These are phyloP conservation scores for Pleoardoris graminearum DNA, from an alignment of 2,329 filamentous ascomycete species.

Conservation along the genomic window DNA sequence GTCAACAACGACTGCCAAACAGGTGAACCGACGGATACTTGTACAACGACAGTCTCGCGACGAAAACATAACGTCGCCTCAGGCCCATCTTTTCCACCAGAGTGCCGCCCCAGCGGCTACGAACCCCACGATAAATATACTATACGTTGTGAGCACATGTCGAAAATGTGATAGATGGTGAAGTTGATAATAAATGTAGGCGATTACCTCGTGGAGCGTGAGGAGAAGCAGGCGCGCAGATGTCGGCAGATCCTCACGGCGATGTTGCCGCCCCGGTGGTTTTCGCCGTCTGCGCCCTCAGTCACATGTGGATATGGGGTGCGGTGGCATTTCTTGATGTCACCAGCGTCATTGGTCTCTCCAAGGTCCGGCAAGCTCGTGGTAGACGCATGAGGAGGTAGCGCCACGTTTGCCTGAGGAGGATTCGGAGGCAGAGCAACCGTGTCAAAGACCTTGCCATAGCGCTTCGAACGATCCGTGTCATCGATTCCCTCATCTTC, in stretches of 20 bases:
- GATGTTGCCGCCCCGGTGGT: neutral
- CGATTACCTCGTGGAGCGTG: neutral
- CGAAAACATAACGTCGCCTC: neutral
- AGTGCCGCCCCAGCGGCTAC: conserved; percentile 1
- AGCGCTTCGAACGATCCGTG: neutral
- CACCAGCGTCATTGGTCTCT: neutral
- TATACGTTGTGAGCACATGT: conserved; percentile 1
- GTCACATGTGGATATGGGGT: neutral
- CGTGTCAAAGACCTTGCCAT: neutral
- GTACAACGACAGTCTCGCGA: neutral
- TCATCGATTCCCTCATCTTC: neutral
- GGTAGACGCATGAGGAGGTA: neutral
- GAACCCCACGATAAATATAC: neutral
- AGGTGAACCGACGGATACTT: no score
- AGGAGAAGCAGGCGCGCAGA: neutral
- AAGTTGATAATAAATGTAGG: neutral
- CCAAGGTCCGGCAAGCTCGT: neutral
- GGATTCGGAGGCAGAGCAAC: neutral
- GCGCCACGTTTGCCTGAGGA: neutral
- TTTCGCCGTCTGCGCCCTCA: neutral
- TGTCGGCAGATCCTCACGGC: neutral
- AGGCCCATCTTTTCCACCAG: neutral
- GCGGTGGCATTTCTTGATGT: neutral
- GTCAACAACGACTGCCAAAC: neutral
- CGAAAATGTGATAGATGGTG: neutral